Percentiles rank a stretch among this genome's conserved stretches.
phyloP scores from a whole-genome alignment of 140 eudicot species.

The Senecio squalidus region DNA sequence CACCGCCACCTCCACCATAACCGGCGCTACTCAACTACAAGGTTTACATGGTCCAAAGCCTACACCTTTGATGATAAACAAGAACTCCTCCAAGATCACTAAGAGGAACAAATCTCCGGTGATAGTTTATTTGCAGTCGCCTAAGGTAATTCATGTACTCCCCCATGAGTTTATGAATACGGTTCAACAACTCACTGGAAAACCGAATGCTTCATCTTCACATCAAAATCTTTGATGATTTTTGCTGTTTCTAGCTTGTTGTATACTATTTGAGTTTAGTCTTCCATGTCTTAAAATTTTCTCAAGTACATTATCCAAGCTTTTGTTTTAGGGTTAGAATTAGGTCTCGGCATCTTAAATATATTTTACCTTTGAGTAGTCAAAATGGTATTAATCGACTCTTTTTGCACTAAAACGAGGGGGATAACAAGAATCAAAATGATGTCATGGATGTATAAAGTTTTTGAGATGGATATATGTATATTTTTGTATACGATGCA shows the following conservation, averaged over 20 bases:
- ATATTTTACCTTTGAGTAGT: no score
- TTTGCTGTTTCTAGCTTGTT: not conserved
- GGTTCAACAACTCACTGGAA: slow-evolving; percentile 41
- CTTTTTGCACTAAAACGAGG: no score
- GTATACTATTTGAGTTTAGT: not conserved
- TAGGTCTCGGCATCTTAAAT: no score
- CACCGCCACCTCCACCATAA: slow-evolving; percentile 1
- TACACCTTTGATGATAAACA: slow-evolving; percentile 21
- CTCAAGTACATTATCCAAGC: not conserved
- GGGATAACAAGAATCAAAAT: no score
- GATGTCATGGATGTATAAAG: no score
- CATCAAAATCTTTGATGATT: slow-evolving; percentile 13
- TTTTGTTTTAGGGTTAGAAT: not conserved
- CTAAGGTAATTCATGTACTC: slow-evolving; percentile 34
- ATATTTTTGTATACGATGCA: no score
- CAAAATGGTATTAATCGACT: no score
- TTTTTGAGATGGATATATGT: no score
- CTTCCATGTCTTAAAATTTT: no score
- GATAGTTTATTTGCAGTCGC: slow-evolving; percentile 32
- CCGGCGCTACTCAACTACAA: not conserved
- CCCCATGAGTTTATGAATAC: slow-evolving; percentile 43
- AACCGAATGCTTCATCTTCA: slow-evolving; percentile 13
- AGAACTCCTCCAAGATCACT: slow-evolving; percentile 19
- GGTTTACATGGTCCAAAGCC: slow-evolving; percentile 34
- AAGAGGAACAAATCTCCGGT: slow-evolving; percentile 26